phyloP scores from a whole-genome alignment of 2,329 filamentous ascomycete species.

The Aureobasidium sp. region DNA sequence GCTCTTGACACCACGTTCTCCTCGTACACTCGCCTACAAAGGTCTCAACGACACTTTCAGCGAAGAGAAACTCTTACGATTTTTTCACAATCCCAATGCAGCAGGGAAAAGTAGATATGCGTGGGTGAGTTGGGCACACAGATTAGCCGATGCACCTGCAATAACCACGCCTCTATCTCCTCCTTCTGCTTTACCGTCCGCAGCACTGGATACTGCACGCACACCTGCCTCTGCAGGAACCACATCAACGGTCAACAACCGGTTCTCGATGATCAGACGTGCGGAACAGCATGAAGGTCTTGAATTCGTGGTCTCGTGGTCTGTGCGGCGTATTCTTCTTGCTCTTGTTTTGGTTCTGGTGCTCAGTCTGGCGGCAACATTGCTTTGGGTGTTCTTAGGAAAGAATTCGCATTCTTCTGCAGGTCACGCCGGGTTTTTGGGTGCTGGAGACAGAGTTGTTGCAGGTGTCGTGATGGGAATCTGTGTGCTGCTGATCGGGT shows the following conservation, averaged over 20 bases:
- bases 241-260: conserved; percentile 1
- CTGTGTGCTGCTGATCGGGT: conserved; percentile 26
- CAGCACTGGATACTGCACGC: not conserved
- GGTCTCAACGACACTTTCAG: conserved; percentile 29
- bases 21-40: conserved; percentile 22
- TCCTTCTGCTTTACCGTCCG: not conserved
- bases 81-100: conserved; percentile 25
- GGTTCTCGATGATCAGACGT: conserved; percentile 8
- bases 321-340: conserved; percentile 20
- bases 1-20: conserved; percentile 20
- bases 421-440: conserved; percentile 20
- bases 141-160: conserved; percentile 22
- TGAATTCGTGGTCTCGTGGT: conserved; percentile 30
- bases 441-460: conserved; percentile 27
- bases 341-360: conserved; percentile 23
- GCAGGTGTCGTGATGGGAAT: conserved; percentile 27
- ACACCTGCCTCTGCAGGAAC: not conserved
- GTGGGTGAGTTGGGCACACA: conserved; percentile 37
- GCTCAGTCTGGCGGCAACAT: conserved; percentile 21
- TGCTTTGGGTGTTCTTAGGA: conserved; percentile 31
- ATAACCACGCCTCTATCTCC: not conserved
- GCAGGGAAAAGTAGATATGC: conserved; percentile 32
- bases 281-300: conserved; percentile 25
- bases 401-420: conserved; percentile 14
- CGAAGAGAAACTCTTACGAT: conserved; percentile 29